A percentile compares a stretch with the other conserved stretches of the same genome.
Conservation (phyloP, 176 grass and related monocot species). For the Dactylis glomerata region DNA sequence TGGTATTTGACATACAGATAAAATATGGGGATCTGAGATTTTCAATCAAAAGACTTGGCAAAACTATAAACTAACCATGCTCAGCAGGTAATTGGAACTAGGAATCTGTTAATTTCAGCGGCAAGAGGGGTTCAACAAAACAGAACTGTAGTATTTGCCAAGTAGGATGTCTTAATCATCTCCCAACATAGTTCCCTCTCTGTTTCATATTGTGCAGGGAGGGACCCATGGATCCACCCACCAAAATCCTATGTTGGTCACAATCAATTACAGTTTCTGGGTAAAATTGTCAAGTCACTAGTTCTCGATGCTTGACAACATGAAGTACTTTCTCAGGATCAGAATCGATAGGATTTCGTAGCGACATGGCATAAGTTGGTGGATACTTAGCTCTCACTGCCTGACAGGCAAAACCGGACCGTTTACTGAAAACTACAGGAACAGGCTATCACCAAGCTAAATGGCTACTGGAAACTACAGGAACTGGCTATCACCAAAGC, state of each 20-base stretch:
- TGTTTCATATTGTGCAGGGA: not conserved
- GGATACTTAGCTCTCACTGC: not conserved
- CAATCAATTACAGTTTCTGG: constrained; percentile 2
- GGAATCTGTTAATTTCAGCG: not conserved
- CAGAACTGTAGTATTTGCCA: not conserved
- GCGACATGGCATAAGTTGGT: not conserved
- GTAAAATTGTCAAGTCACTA: not conserved
- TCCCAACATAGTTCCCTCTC: not conserved
- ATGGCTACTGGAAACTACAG: no score
- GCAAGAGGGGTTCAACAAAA: not conserved
- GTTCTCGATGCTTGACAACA: not conserved
- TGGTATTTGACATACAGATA: not conserved
- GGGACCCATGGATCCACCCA: not conserved
- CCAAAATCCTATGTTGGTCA: not conserved
- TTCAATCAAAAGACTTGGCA: not conserved
- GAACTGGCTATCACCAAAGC: not conserved
- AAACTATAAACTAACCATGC: not conserved
- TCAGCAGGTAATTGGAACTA: not conserved
- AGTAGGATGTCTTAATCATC: not conserved
- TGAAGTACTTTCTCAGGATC: not conserved
- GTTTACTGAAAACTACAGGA: not conserved
- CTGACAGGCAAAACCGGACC: not conserved
- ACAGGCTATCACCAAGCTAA: not conserved
- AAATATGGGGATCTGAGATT: not conserved
- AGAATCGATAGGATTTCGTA: not conserved